These are phyloP conservation scores for Hanseniaspora nectarophila DNA, from an alignment of 805 yeast genomes.

Conservation along the genomic window DNA sequence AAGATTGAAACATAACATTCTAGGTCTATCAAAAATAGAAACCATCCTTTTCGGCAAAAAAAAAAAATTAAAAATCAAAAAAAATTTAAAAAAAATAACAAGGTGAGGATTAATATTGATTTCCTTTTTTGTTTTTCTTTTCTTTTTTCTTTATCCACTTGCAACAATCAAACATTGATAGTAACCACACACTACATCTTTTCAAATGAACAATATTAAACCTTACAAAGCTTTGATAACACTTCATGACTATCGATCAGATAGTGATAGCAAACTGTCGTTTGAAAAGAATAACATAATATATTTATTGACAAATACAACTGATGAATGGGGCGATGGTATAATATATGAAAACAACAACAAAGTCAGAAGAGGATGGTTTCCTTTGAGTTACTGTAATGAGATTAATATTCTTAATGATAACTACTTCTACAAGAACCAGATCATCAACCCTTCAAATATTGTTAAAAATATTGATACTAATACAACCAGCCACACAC, in stretches of 20 bases:
- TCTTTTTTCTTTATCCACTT: no score
- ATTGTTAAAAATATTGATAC: not conserved
- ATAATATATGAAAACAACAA: conserved; percentile 29
- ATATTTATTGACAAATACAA: conserved; percentile 39
- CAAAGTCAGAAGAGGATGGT: conserved; percentile 57
- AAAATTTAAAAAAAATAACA: no score
- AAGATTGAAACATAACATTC: no score
- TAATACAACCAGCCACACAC: not conserved
- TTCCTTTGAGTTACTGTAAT: conserved; percentile 47
- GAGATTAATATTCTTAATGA: conserved; percentile 3
- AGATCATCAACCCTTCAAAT: conserved; percentile 2
- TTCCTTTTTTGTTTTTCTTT: no score
- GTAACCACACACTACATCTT: conserved; percentile 1
- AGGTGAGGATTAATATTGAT: no score
- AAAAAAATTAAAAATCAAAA: no score
- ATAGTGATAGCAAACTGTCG: conserved; percentile 13
- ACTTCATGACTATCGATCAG: conserved; percentile 12
- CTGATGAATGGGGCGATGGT: conserved; percentile 74
- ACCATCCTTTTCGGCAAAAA: no score
- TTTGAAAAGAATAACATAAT: conserved; percentile 51
- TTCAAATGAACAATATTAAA: conserved; percentile 2
- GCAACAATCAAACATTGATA: not conserved
- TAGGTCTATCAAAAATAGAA: no score
- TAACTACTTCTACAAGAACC: not conserved
- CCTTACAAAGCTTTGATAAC: conserved; percentile 22